Percentiles rank a stretch among this genome's conserved stretches.
These are phyloP conservation scores for Sindora glabra DNA, from an alignment of 306 rosid species.

Conservation along the genomic window DNA sequence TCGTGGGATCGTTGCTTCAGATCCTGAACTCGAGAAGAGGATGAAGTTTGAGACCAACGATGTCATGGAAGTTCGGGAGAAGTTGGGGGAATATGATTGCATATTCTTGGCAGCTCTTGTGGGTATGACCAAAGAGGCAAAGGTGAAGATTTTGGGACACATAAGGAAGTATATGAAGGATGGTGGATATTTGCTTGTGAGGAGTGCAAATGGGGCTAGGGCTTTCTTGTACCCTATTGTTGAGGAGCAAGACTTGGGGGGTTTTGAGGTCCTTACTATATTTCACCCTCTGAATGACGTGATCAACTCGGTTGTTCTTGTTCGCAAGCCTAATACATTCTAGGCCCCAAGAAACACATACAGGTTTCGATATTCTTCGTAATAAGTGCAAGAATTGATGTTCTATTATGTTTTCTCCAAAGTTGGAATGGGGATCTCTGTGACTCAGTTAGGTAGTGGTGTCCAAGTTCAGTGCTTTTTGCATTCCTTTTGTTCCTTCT, in stretches of 20 bases:
- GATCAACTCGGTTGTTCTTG: conserved; percentile 58
- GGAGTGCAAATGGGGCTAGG: conserved; percentile 74
- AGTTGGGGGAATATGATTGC: conserved; percentile 56
- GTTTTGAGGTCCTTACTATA: conserved; percentile 49
- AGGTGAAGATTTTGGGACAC: conserved; percentile 45
- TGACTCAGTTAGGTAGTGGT: too few relatives aligned
- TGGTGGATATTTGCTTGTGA: conserved; percentile 48
- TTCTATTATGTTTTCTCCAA: too few relatives aligned
- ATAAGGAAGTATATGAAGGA: conserved; percentile 56
- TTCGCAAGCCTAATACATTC: conserved; percentile 51
- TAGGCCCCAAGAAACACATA: too few relatives aligned
- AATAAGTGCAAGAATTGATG: too few relatives aligned
- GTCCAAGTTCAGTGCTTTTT: too few relatives aligned
- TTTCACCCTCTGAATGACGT: conserved; percentile 68
- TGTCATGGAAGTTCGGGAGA: conserved; percentile 44
- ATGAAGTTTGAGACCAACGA: conserved; percentile 63
- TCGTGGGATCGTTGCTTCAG: conserved; percentile 33
- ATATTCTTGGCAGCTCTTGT: conserved; percentile 73
- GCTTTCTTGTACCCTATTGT: conserved; percentile 69
- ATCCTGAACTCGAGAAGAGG: conserved; percentile 45
- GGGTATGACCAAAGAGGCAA: conserved; percentile 46
- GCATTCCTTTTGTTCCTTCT: too few relatives aligned
- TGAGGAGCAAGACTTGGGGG: conserved; percentile 37
- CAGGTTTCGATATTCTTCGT: too few relatives aligned
- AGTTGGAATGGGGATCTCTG: too few relatives aligned